Conservation (phyloP, 306 rosid species). For the Trifolium pratense region DNA sequence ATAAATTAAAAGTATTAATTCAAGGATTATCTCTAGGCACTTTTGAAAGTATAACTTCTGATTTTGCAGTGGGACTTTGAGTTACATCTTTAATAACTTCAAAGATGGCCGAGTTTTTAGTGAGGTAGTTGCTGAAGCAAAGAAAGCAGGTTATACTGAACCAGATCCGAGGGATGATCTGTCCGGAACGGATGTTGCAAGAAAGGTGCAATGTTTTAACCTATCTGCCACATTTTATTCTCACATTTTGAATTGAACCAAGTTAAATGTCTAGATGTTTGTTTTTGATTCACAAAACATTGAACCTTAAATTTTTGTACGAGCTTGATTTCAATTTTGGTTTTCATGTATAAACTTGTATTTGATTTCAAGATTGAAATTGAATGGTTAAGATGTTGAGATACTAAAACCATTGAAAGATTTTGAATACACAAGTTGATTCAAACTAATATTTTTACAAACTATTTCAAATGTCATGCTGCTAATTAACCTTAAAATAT, state of each 20-base stretch:
- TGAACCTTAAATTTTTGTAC: conserved; percentile 4
- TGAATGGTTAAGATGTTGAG: background rate
- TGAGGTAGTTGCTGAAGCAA: conserved; percentile 93
- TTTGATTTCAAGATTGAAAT: background rate
- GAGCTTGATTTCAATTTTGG: background rate
- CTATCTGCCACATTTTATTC: conserved; percentile 32
- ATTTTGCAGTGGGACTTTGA: conserved; percentile 93
- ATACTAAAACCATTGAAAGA: conserved; percentile 4
- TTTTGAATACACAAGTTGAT: conserved; percentile 14
- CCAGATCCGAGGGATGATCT: conserved; percentile 98
- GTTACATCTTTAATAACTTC: conserved; percentile 93
- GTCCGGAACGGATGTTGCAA: conserved; percentile 94
- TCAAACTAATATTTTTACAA: background rate
- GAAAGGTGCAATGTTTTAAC: conserved; percentile 67
- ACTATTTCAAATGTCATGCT: conserved; percentile 10
- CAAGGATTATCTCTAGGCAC: conserved; percentile 14
- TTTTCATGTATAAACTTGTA: background rate
- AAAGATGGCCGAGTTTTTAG: conserved; percentile 70
- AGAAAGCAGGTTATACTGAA: conserved; percentile 95
- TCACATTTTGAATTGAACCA: conserved; percentile 9
- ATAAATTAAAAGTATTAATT: conserved; percentile 10
- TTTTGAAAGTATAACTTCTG: conserved; percentile 29
- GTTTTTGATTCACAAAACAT: background rate
- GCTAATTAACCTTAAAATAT: background rate
- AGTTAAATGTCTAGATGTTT: conserved; percentile 14